These are phyloP conservation scores for Boletus vinaceobasis DNA, from an alignment of 768 basidiomycete species.

Conservation along the genomic window DNA sequence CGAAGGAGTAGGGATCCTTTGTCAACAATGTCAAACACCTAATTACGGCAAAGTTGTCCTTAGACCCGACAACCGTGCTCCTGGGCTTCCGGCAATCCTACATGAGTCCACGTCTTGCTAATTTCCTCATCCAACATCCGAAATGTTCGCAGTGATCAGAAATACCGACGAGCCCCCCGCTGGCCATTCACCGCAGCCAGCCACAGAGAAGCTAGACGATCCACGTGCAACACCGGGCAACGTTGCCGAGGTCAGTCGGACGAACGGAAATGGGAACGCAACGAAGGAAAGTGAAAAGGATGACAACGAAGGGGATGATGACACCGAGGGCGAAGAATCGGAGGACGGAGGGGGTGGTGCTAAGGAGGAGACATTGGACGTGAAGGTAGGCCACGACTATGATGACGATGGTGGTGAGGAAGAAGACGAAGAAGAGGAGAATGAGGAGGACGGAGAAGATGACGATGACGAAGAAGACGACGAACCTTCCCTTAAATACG, in stretches of 20 bases:
- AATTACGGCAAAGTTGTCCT: neutral
- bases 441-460: constrained; percentile 11
- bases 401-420: constrained; percentile 13
- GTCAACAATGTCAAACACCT: constrained; percentile 19
- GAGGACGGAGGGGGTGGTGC: constrained; percentile 1
- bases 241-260: constrained; percentile 2
- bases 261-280: constrained; percentile 18
- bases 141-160: constrained; percentile 8
- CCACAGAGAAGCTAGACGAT: constrained; percentile 2
- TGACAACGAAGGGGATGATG: constrained; percentile 6
- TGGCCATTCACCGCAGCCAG: neutral
- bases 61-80: neutral
- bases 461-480: constrained; percentile 78
- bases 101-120: constrained; percentile 7
- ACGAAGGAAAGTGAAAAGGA: neutral
- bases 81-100: neutral
- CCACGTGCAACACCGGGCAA: neutral
- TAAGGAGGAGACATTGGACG: neutral
- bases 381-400: neutral
- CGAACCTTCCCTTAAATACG: constrained; percentile 90
- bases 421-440: constrained; percentile 10
- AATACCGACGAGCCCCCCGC: neutral
- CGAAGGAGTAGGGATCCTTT: neutral
- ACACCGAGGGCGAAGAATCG: constrained; percentile 1
- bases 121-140: neutral